phyloP scores from a whole-genome alignment of 805 yeast genomes.

The Candida saitoana region DNA sequence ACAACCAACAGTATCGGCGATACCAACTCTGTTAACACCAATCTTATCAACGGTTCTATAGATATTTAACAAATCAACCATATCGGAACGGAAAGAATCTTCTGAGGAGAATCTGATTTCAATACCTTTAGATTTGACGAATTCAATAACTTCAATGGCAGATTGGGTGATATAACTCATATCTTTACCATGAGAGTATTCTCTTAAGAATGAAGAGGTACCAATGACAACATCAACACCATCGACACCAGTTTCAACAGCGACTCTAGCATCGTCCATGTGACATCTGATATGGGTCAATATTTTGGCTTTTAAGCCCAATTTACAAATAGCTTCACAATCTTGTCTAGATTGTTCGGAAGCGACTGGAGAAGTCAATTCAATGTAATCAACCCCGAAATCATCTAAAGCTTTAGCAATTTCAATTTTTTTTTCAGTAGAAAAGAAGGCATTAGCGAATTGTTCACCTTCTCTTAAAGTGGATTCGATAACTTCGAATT shows the following conservation, averaged over 20 bases:
- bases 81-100: conserved; percentile 58
- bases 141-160: conserved; percentile 57
- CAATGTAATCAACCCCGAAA: conserved; percentile 59
- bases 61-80: conserved; percentile 55
- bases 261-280: conserved; percentile 58
- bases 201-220: conserved; percentile 53
- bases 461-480: conserved; percentile 64
- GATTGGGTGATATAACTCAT: conserved; percentile 55
- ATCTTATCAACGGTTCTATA: conserved; percentile 59
- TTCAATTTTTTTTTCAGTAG: conserved; percentile 52
- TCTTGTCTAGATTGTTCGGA: conserved; percentile 55
- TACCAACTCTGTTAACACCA: conserved; percentile 60
- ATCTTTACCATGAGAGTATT: conserved; percentile 58
- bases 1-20: conserved; percentile 62
- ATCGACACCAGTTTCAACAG: conserved; percentile 60
- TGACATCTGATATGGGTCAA: conserved; percentile 60
- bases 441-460: conserved; percentile 59
- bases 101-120: conserved; percentile 58
- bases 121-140: conserved; percentile 56
- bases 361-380: conserved; percentile 57
- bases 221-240: conserved; percentile 62
- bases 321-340: conserved; percentile 57
- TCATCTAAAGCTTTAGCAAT: conserved; percentile 60
- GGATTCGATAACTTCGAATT: conserved; percentile 52
- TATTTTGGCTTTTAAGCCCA: conserved; percentile 55